Conservation (phyloP, 2,329 filamentous ascomycete genomes). For the Aureobasidium namibiae region DNA sequence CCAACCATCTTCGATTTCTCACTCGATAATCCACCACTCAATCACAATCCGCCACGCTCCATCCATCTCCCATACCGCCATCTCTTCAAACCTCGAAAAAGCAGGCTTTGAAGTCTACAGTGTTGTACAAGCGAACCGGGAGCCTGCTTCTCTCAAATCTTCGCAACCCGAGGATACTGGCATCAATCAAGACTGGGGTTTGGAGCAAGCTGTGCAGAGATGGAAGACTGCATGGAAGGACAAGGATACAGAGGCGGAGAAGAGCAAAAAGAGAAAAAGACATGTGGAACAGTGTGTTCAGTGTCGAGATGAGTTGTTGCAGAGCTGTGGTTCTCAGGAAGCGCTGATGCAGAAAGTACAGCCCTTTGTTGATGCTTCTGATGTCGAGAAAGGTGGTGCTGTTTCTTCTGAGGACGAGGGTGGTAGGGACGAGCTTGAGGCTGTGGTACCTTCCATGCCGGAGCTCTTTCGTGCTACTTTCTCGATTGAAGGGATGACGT, state of each 20-base stretch:
- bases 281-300: constrained; percentile 14
- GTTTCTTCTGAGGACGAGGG: not conserved
- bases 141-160: not conserved
- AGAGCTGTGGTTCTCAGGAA: not conserved
- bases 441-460: not conserved
- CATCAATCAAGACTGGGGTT: constrained; percentile 1
- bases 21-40: constrained; percentile 63
- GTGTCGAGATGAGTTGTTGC: constrained; percentile 7
- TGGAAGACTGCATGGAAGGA: constrained; percentile 14
- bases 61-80: constrained; percentile 33
- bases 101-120: constrained; percentile 53
- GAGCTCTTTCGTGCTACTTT: constrained; percentile 30
- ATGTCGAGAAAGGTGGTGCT: not conserved
- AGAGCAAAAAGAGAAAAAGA: constrained; percentile 9
- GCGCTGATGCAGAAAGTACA: not conserved
- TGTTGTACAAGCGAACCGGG: constrained; percentile 26
- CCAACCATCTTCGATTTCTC: constrained; percentile 51
- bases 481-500: constrained; percentile 52
- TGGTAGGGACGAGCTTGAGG: not conserved
- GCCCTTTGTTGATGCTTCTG: not conserved
- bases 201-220: constrained; percentile 17
- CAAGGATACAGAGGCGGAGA: not conserved
- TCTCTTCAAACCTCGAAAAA: constrained; percentile 42
- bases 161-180: not conserved
- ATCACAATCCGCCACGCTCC: constrained; percentile 52